Evolutionary conservation across 768 basidiomycete species (phyloP), one percentile per base, ranked within the genome.

Genomic region (Wakefieldia striispora): DNA sequence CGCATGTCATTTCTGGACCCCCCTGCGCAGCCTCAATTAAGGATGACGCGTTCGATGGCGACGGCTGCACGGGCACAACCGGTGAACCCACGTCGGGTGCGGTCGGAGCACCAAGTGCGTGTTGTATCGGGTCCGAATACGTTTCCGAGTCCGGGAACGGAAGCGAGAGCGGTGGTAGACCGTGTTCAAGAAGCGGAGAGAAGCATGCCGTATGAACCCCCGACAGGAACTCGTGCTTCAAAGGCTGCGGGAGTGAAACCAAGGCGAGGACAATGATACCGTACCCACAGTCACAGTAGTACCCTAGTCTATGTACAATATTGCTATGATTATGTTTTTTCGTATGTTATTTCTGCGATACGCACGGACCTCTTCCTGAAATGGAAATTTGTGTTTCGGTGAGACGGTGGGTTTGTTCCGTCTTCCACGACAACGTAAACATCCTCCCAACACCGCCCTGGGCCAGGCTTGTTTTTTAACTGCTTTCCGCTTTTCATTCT

Each of bases 291-390:
- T n/a, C n/a, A n/a, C n/a, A n/a, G n/a, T n/a, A n/a, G n/a, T 23
- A 23, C 3, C 23, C 23, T 23, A 23, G 23, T 23, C 6, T 23
- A 23, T 6, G 23, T n/a, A n/a, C n/a, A n/a, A n/a, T n/a, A n/a
- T n/a, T n/a, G n/a, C n/a, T n/a, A n/a, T n/a, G n/a, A n/a, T 3
- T 23, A 23, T 23, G 23, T 23, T 23, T 23, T 23, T 23, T 23
- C 23, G 23, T 3, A 23, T 27, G 27, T 27, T 27, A 27, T 27
- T 27, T 27, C 27, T 27, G 4, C 20, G 26, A 31, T 14, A 33
- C 43, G 53, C 53, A 61, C 60, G 58, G 60, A 64, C 60, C 59
- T 38, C 19, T 6, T 27, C 35, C 41, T 0, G 12, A 49, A 51
- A 45, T 23, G 48, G 57, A n/a, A 49, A 31, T n/a, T 17, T 17